Conservation (phyloP, 805 yeast species). For the Blastobotrys mokoenaii region DNA sequence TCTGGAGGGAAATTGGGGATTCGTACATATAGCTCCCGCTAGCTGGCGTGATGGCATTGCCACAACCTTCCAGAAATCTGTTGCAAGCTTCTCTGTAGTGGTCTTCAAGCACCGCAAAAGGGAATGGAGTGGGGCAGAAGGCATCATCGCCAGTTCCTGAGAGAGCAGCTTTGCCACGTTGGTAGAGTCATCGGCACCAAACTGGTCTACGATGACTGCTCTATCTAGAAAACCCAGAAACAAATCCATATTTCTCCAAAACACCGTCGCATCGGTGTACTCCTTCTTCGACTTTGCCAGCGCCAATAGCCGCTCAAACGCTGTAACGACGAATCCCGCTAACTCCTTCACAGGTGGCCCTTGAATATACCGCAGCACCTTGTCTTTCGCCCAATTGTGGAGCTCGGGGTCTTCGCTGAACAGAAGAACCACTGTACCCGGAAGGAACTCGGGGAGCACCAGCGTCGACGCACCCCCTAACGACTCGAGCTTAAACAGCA, state of each 20-base stretch:
- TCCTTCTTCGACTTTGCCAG: neutral
- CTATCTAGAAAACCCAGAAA: neutral
- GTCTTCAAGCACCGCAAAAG: neutral
- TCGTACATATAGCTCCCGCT: neutral
- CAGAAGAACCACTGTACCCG: conserved; percentile 6
- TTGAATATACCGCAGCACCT: neutral
- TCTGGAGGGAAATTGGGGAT: neutral
- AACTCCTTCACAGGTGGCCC: neutral
- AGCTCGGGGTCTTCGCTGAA: conserved; percentile 6
- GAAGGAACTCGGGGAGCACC: conserved; percentile 2
- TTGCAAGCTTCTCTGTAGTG: neutral
- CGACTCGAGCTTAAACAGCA: conserved; percentile 2
- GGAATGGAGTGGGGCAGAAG: neutral
- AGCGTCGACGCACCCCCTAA: neutral
- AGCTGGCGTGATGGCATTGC: neutral
- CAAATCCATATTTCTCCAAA: conserved; percentile 3
- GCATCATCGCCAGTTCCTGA: neutral
- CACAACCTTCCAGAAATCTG: neutral
- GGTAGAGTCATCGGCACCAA: neutral
- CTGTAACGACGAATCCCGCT: neutral
- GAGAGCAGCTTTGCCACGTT: neutral
- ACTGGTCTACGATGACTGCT: neutral
- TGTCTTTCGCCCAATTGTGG: conserved; percentile 9
- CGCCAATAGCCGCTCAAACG: neutral
- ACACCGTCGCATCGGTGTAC: neutral